Conservation (phyloP, 257 asterid species). For the Solanum verrucosum region DNA sequence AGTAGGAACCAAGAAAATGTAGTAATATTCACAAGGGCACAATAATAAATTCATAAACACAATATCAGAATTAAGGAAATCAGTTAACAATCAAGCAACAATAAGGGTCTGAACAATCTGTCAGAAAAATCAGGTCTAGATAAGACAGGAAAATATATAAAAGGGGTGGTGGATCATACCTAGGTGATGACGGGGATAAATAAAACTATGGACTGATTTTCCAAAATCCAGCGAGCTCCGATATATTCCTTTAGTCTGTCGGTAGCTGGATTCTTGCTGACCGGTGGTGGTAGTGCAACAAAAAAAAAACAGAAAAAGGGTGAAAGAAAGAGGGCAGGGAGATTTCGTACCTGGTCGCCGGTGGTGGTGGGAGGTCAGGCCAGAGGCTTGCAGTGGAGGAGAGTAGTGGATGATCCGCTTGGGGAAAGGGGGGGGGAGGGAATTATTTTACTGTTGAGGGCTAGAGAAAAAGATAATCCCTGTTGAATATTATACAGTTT, state of each 20-base stretch:
- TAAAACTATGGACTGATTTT: background rate
- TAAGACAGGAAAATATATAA: no score
- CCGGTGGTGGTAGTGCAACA: background rate
- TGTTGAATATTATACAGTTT: background rate
- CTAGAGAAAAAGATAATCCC: background rate
- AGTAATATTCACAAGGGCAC: background rate
- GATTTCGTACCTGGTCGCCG: background rate
- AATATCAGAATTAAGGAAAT: no score
- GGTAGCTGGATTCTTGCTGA: background rate
- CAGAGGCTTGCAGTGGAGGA: background rate
- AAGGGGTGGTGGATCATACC: background rate
- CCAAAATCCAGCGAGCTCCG: background rate
- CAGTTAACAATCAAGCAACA: no score
- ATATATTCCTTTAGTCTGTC: background rate
- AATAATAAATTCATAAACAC: no score
- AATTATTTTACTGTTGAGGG: background rate
- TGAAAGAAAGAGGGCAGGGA: background rate
- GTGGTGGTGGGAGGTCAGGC: background rate
- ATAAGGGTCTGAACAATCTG: background rate
- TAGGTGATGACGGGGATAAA: background rate
- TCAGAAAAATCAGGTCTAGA: background rate
- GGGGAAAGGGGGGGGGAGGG: background rate
- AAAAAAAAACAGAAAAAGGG: background rate
- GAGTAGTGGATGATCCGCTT: background rate
- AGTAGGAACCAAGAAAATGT: background rate